A percentile compares a stretch with the other conserved stretches of the same genome.
phyloP scores from a whole-genome alignment of 192 early-diverging fungal genomes.

The Coemansia sp. region DNA sequence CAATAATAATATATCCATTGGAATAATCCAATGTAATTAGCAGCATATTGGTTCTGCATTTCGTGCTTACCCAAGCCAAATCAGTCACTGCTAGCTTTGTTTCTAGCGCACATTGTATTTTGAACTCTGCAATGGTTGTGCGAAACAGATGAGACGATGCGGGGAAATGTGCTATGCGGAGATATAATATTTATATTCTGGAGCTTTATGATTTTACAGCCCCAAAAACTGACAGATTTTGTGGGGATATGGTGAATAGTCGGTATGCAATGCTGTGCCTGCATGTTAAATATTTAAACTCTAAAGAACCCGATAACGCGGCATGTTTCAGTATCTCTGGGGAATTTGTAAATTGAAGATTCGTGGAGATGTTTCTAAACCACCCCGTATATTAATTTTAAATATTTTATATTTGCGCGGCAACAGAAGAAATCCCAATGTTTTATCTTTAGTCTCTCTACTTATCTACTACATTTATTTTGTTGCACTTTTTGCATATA shows the following conservation, averaged over 20 bases:
- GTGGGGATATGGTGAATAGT: neutral
- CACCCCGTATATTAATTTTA: neutral
- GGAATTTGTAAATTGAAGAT: neutral
- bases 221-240: neutral
- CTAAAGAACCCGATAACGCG: neutral
- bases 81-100: too few relatives aligned
- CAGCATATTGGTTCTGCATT: too few relatives aligned
- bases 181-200: neutral
- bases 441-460: neutral
- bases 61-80: too few relatives aligned
- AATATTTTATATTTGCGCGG: neutral
- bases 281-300: neutral
- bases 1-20: too few relatives aligned
- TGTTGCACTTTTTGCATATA: constrained; percentile 2
- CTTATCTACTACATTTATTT: neutral
- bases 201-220: neutral
- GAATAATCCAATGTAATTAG: too few relatives aligned
- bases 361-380: neutral
- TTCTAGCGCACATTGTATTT: too few relatives aligned
- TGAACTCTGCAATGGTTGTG: neutral
- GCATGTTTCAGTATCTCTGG: neutral
- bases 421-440: neutral
- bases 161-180: neutral
- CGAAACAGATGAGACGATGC: neutral
- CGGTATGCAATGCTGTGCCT: neutral